Conservation (phyloP, 2,329 filamentous ascomycete species). For the Ophidiomyces ophidiicola region DNA sequence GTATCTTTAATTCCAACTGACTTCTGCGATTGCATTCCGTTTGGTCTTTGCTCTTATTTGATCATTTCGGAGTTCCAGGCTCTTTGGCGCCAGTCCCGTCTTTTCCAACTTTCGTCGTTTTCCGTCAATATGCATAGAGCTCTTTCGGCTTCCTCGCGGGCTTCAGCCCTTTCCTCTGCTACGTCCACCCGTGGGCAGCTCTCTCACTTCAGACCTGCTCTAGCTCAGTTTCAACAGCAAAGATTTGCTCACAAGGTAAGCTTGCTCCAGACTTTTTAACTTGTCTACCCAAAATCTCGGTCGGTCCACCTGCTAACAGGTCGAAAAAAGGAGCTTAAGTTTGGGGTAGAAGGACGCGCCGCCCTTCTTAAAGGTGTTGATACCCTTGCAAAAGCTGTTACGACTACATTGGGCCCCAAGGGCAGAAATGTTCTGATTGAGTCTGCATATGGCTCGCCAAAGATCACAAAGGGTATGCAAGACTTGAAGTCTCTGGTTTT, state of each 20-base stretch:
- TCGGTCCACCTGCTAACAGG: slow-evolving; percentile 21
- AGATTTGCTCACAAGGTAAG: slow-evolving; percentile 94
- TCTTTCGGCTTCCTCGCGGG: slow-evolving; percentile 66
- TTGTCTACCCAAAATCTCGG: neutral
- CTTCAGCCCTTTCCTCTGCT: slow-evolving; percentile 62
- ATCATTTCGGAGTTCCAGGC: slow-evolving; percentile 22
- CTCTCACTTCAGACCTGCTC: slow-evolving; percentile 50
- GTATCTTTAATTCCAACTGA: slow-evolving; percentile 22
- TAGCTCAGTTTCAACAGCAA: slow-evolving; percentile 62
- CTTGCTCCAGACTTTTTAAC: slow-evolving; percentile 5
- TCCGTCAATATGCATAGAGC: slow-evolving; percentile 72
- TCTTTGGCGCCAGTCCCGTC: slow-evolving; percentile 24
- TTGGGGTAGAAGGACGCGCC: slow-evolving; percentile 87
- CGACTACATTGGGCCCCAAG: slow-evolving; percentile 93
- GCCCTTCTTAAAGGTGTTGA: slow-evolving; percentile 86
- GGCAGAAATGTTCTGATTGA: slow-evolving; percentile 97
- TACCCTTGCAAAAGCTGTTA: slow-evolving; percentile 89
- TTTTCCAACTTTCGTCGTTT: slow-evolving; percentile 20
- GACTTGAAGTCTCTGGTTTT: neutral
- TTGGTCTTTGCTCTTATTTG: slow-evolving; percentile 15
- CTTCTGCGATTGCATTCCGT: slow-evolving; percentile 19
- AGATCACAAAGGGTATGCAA: slow-evolving; percentile 95
- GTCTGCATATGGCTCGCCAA: slow-evolving; percentile 95
- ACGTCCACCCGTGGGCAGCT: slow-evolving; percentile 45
- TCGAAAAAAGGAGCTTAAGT: slow-evolving; percentile 75